Base-by-base conservation (phyloP, 768 basidiomycete species). In the Amanita jacksonii region DNA sequence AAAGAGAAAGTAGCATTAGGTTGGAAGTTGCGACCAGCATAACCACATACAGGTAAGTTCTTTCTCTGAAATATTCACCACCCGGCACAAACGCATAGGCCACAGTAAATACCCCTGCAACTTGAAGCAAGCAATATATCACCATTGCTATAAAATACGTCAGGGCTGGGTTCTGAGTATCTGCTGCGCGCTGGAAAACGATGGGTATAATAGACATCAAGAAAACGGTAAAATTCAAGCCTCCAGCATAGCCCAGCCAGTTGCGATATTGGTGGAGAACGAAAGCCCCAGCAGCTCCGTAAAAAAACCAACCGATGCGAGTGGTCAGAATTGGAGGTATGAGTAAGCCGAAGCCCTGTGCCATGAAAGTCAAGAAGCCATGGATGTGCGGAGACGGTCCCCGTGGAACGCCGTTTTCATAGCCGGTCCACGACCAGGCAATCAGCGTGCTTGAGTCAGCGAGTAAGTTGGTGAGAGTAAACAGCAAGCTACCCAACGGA, bases 351-450 rank as follows among this genome's bases (percentile, higher is more conserved):
- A 79, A 25, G 3, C 67, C 68, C 54, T 85, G 79, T 1, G 74
- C 73, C 16, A 79, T 54, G 25, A 89, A 65, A 10, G 86, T 86
- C 37, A 85, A 57, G 0, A 74, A 69, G n/a, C 77, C 79, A 53
- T 84, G 79, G 4, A 84, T 59, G 52, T 83, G 76, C 5, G 87
- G 81, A 1, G 82, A 58, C 2, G 89, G 89, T 0, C 89, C 89
- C 39, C 64, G 72, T 25, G 79, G 72, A 3, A 56, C 55, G 28
- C 71, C 63, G 34, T 81, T 65, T 16, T 77, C 73, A 50, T 81
- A 92, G n/a, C 89, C 89, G 0, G 86, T 84, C 89, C 89, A 93
- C 2, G 85, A 81, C 84, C 86, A 90, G 15, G 85, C 77, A 46
- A 91, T 70, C 35, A 90, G 71, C 0, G 87, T 86, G 51, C 79